Evolutionary conservation across 2,329 filamentous ascomycete species (phyloP).

Genomic region (Colletotrichum horii): DNA sequence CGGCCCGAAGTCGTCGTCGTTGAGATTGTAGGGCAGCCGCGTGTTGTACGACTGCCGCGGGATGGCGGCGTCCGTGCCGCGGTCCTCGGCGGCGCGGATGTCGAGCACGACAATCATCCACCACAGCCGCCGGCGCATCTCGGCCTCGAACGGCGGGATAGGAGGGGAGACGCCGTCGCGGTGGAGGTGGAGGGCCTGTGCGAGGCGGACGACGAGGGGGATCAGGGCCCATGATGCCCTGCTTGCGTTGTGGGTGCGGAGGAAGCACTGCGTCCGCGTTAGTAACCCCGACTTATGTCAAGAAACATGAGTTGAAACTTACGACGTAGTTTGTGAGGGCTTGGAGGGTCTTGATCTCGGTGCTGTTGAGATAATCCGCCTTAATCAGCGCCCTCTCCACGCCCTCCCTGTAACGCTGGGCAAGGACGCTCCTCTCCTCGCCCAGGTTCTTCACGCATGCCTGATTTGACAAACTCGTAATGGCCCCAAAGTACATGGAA

Average conservation of each 20-base stretch:
- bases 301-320: neutral
- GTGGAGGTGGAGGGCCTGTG: slow-evolving; percentile 46
- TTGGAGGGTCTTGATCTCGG: slow-evolving; percentile 43
- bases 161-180: slow-evolving; percentile 42
- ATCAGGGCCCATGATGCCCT: slow-evolving; percentile 48
- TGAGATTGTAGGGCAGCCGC: slow-evolving; percentile 54
- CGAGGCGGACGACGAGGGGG: slow-evolving; percentile 46
- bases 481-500: slow-evolving; percentile 47
- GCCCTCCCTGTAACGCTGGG: slow-evolving; percentile 33
- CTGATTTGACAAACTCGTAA: slow-evolving; percentile 36
- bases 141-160: slow-evolving; percentile 56
- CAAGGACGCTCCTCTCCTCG: slow-evolving; percentile 36
- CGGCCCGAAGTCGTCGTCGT: slow-evolving; percentile 56
- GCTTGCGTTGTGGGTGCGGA: slow-evolving; percentile 40
- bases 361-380: slow-evolving; percentile 48
- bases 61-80: slow-evolving; percentile 53
- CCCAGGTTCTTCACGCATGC: slow-evolving; percentile 37
- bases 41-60: slow-evolving; percentile 50
- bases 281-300: neutral
- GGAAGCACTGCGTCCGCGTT: slow-evolving; percentile 32
- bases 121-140: slow-evolving; percentile 67
- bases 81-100: slow-evolving; percentile 57
- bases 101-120: slow-evolving; percentile 69
- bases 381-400: slow-evolving; percentile 43
- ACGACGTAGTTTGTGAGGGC: slow-evolving; percentile 46